Conservation (phyloP, 169 alveolate species). For the Cryptosporidium parvum region DNA sequence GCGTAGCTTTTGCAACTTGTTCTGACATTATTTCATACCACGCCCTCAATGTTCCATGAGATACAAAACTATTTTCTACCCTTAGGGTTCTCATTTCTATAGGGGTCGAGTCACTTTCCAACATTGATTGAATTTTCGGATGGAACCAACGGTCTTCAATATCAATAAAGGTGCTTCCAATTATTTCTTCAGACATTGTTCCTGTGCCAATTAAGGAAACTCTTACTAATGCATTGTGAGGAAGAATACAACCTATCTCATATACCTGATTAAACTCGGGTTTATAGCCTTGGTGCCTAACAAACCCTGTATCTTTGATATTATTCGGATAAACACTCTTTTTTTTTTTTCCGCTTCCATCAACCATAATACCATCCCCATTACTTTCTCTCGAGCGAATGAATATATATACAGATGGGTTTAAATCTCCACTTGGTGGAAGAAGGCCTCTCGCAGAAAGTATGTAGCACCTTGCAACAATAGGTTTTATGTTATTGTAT, state of each 20-base stretch:
- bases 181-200: slow-evolving; percentile 86
- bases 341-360: slow-evolving; percentile 78
- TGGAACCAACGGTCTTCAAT: slow-evolving; percentile 90
- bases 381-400: slow-evolving; percentile 83
- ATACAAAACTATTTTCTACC: slow-evolving; percentile 73
- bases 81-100: slow-evolving; percentile 75
- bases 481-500: slow-evolving; percentile 54
- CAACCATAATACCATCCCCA: slow-evolving; percentile 81
- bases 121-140: slow-evolving; percentile 83
- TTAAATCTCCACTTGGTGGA: slow-evolving; percentile 87
- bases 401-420: slow-evolving; percentile 84
- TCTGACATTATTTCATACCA: slow-evolving; percentile 89
- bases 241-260: slow-evolving; percentile 88
- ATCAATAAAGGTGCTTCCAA: slow-evolving; percentile 90
- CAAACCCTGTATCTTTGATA: slow-evolving; percentile 85
- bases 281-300: slow-evolving; percentile 85
- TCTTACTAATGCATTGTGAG: slow-evolving; percentile 88
- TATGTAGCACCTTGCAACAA: slow-evolving; percentile 88
- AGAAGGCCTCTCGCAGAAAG: slow-evolving; percentile 89
- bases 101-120: slow-evolving; percentile 83
- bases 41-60: slow-evolving; percentile 90
- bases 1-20: slow-evolving; percentile 87
- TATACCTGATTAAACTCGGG: slow-evolving; percentile 90
- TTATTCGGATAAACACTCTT: slow-evolving; percentile 79
- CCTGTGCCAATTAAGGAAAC: slow-evolving; percentile 88